phyloP scores from a whole-genome alignment of 2,329 filamentous ascomycete species.

The Tolypocladium inflatum region DNA sequence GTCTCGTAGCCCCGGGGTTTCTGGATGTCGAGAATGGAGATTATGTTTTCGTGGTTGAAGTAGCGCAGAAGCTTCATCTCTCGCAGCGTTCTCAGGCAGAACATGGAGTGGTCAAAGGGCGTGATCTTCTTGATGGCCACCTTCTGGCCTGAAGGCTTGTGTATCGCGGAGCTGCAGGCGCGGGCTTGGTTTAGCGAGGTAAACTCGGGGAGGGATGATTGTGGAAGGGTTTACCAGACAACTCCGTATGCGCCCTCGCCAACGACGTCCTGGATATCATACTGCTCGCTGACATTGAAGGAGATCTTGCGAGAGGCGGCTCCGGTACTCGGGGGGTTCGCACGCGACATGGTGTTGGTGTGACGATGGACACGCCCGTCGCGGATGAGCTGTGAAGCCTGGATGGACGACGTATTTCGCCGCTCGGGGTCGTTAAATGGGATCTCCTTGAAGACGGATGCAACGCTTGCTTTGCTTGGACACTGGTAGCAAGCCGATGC shows the following conservation, averaged over 20 bases:
- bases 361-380: not conserved
- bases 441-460: not conserved
- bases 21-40: constrained; percentile 98
- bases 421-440: not conserved
- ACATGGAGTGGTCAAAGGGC: constrained; percentile 98
- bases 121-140: constrained; percentile 99
- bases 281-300: constrained; percentile 99
- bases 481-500: not conserved
- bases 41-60: constrained; percentile 99
- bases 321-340: constrained; percentile 46
- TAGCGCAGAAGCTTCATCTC: constrained; percentile 99
- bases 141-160: constrained; percentile 97
- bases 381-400: constrained; percentile 1
- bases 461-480: not conserved
- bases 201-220: not conserved
- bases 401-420: not conserved
- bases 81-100: constrained; percentile 88
- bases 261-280: constrained; percentile 98
- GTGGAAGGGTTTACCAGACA: constrained; percentile 64
- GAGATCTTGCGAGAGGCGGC: constrained; percentile 84
- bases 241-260: constrained; percentile 98
- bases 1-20: constrained; percentile 93
- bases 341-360: constrained; percentile 40
- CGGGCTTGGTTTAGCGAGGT: not conserved
- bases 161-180: constrained; percentile 70